Evolutionary conservation across 768 basidiomycete species (phyloP), one percentile per base, ranked within the genome.

Genomic region (Dentipellis fragilis): DNA sequence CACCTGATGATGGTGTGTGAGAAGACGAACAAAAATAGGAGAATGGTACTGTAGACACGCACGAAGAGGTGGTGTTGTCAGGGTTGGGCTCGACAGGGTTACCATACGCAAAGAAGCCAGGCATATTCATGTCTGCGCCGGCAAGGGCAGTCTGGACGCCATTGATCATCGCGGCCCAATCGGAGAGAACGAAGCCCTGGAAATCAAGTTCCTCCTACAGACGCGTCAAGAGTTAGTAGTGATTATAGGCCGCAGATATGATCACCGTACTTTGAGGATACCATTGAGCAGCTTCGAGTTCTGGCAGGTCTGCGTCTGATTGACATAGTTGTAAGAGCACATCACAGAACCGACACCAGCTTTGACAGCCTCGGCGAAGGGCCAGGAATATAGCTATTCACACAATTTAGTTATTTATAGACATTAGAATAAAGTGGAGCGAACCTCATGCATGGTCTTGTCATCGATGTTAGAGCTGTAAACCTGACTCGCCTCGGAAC

Each of bases 141-240:
- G 75, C 75, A 0, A 79, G 69, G 3, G 76, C 83, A 51, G 48
- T 23, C 48, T 49, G 22, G 78, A 75, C 45, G 83, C 73, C 0
- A 85, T 87, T 3, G 82, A 83, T 57, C 23, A 79, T 80, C 4
- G 84, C 87, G 49, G 66, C 61, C 87, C 87, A 89, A 67, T 89
- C 88, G 11, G 83, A 83, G 81, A 87, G 80, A 51, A 89, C 76
- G 64, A 75, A 86, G 40, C 87, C 88, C 69, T 85, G 85, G 74
- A 89, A 91, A 16, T 45, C 42, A 6, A 45, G 42, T 5, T 45
- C 42, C 19, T 45, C 42, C 42, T 45, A 16, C 19, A 11, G 19
- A 16, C 42, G 3, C 10, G 42, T 45, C 2, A 45, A 19, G n/a
- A 45, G 17, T 0, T 10, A 45, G n/a, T 9, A 1, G 42, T 12